Evolutionary conservation across 176 grass and related monocot species (phyloP), one percentile per base, ranked within the genome.

Genomic region (Triticum monococcum): DNA sequence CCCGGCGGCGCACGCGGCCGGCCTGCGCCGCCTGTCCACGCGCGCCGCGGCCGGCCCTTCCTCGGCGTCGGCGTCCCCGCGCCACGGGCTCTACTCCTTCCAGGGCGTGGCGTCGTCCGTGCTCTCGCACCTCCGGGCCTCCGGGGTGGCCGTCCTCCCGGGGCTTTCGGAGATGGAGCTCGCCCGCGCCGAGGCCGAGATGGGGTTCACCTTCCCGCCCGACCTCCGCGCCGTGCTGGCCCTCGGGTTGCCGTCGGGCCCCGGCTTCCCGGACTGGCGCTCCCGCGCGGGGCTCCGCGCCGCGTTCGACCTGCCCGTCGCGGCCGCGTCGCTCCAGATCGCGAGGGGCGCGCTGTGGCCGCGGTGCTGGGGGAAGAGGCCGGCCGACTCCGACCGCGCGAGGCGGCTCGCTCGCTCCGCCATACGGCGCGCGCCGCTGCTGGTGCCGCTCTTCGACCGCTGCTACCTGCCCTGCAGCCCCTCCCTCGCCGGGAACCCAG

Each of bases 141-240:
- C 80, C 30, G 90, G 88, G 17, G 87, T 99, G 36, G 23, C 76
- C 38, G 18, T 96, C 67, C 87, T 78, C 7, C 89, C 88, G 2
- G 94, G 94, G 9, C 92, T 99, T 30, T 66, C 92, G 2, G 97
- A 99, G 40, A 16, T 80, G 7, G 92, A 99, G 89, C 63, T 99
- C 43, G 76, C 89, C 25, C 92, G 92, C 23, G 82, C 85, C 4
- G 97, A 99, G 83, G 94, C 97, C 52, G 90, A 92, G 79, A 41
- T 98, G 30, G 90, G 90, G 1, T 94, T 98, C 90, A 83, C 87
- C 14, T 98, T 98, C 86, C 97, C 94, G 22, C 97, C 97, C 0
- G 97, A 98, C 90, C 94, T 98, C 73, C 90, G 94, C 60, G 93
- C 97, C n/a, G 88, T 98, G 1, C 90, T 98, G 48, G 87, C 89